These are phyloP conservation scores for Phialophora tarda DNA, from an alignment of 2,329 filamentous ascomycete species.

Conservation along the genomic window DNA sequence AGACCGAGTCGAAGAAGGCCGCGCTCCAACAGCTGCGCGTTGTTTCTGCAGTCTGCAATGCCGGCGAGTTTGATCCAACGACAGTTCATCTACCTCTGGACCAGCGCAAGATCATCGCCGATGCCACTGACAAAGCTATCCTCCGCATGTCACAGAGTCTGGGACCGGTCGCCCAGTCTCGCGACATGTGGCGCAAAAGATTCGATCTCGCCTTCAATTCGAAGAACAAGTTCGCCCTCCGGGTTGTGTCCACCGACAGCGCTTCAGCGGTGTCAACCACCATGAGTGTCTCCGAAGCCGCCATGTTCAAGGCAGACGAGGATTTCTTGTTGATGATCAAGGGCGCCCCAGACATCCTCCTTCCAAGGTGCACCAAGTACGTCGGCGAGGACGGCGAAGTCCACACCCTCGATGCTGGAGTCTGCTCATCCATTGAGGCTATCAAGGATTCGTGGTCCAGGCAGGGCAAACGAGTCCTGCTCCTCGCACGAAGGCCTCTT, in stretches of 20 bases:
- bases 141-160: constrained; percentile 73
- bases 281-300: constrained; percentile 43
- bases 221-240: constrained; percentile 83
- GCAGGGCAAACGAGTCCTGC: constrained; percentile 70
- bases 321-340: constrained; percentile 69
- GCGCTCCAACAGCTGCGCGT: constrained; percentile 65
- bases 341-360: constrained; percentile 75
- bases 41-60: constrained; percentile 72
- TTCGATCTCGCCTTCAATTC: constrained; percentile 78
- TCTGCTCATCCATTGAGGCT: constrained; percentile 57
- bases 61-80: constrained; percentile 73
- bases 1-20: constrained; percentile 40
- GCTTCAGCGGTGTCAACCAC: constrained; percentile 26
- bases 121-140: constrained; percentile 77
- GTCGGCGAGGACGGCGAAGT: constrained; percentile 62
- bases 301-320: constrained; percentile 45
- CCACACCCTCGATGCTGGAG: constrained; percentile 55
- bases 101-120: constrained; percentile 71
- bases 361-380: constrained; percentile 66
- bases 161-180: constrained; percentile 64
- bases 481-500: constrained; percentile 67
- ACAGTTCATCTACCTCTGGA: constrained; percentile 64
- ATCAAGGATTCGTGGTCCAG: constrained; percentile 72
- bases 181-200: constrained; percentile 67
- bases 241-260: constrained; percentile 56